phyloP scores from a whole-genome alignment of 2,329 filamentous ascomycete species.

The Fusarium sp. region DNA sequence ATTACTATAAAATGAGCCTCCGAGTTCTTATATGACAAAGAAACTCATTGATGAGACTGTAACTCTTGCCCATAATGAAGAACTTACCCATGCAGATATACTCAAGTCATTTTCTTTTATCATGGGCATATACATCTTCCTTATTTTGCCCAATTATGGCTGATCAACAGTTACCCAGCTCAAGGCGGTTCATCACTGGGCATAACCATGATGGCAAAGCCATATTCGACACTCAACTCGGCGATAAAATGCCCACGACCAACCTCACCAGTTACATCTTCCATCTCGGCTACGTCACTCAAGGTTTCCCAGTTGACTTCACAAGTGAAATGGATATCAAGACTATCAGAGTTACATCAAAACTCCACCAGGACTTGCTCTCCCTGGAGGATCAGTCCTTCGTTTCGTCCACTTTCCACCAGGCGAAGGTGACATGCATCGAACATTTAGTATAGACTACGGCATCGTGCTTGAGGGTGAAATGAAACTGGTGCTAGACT shows the following conservation, averaged over 20 bases:
- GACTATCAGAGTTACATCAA: slow-evolving; percentile 22
- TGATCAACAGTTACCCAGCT: slow-evolving; percentile 24
- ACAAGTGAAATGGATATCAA: slow-evolving; percentile 26
- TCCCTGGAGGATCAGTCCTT: slow-evolving; percentile 55
- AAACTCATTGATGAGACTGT: background rate
- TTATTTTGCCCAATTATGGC: slow-evolving; percentile 1
- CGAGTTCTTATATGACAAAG: background rate
- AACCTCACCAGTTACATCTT: slow-evolving; percentile 29
- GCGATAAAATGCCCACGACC: slow-evolving; percentile 19
- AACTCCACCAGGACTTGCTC: slow-evolving; percentile 40
- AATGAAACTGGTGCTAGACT: slow-evolving; percentile 63
- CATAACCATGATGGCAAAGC: slow-evolving; percentile 36
- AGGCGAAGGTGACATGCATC: slow-evolving; percentile 48
- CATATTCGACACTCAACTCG: slow-evolving; percentile 32
- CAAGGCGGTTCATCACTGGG: slow-evolving; percentile 37
- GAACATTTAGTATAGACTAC: slow-evolving; percentile 66
- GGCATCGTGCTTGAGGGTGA: slow-evolving; percentile 66
- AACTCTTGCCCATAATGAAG: background rate
- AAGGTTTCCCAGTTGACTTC: slow-evolving; percentile 20
- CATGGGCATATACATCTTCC: background rate
- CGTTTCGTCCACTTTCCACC: slow-evolving; percentile 62
- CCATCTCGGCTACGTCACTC: slow-evolving; percentile 35
- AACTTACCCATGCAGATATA: background rate
- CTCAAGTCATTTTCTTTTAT: background rate
- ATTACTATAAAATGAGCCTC: background rate